phyloP scores from a whole-genome alignment of 2,329 filamentous ascomycete species.

The Trichoderma oligosporum region DNA sequence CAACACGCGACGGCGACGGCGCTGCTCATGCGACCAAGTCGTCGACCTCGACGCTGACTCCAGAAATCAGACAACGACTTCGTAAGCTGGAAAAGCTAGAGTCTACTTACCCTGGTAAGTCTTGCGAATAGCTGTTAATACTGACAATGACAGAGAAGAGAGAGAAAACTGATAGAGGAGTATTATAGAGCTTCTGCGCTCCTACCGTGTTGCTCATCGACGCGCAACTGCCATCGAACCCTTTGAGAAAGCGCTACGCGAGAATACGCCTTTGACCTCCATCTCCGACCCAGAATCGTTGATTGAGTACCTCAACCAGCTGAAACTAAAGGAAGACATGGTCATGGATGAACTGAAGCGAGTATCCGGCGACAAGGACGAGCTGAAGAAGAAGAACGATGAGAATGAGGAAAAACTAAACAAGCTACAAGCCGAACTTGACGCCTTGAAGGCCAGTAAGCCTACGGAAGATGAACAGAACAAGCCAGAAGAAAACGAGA shows the following conservation, averaged over 20 bases:
- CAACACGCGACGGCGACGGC: conserved; percentile 18
- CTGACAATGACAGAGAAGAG: background rate
- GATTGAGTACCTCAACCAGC: conserved; percentile 83
- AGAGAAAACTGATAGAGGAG: background rate
- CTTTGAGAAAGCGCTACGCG: conserved; percentile 85
- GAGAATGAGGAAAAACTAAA: conserved; percentile 61
- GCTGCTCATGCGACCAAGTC: conserved; percentile 4
- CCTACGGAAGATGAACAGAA: conserved; percentile 25
- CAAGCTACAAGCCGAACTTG: conserved; percentile 61
- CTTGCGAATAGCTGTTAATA: background rate
- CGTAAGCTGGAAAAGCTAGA: conserved; percentile 89
- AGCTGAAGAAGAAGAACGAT: conserved; percentile 72
- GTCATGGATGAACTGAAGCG: conserved; percentile 89
- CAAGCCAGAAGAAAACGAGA: conserved; percentile 17
- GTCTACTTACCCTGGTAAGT: conserved; percentile 73
- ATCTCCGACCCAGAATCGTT: conserved; percentile 82
- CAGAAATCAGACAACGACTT: conserved; percentile 71
- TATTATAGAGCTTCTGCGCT: conserved; percentile 72
- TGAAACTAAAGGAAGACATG: conserved; percentile 85
- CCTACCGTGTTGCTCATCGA: conserved; percentile 86
- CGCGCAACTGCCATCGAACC: conserved; percentile 84
- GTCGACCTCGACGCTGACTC: conserved; percentile 59
- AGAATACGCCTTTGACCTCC: conserved; percentile 86
- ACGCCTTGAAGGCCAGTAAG: conserved; percentile 41
- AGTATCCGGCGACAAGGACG: conserved; percentile 76